Evolutionary conservation across 129 eudicot genomes (phyloP).

Genomic region (Saposhnikovia divaricata): DNA sequence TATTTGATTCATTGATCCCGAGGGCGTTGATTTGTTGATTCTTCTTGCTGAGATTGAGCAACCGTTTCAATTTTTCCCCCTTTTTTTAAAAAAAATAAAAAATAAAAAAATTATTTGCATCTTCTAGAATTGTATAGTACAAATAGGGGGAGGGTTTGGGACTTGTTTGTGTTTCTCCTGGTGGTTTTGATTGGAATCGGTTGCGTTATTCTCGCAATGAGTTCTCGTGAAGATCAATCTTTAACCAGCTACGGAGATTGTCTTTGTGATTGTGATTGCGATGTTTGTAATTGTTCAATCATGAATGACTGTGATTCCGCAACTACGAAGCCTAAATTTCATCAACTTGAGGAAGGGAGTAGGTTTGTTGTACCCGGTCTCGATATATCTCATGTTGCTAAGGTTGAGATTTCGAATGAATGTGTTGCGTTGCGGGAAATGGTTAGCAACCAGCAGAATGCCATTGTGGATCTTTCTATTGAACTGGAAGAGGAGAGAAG

Average conservation of each 20-base stretch:
- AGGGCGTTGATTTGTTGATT: slow-evolving; percentile 1
- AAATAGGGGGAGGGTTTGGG: slow-evolving; percentile 15
- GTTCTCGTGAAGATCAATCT: slow-evolving; percentile 30
- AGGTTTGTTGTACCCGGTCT: slow-evolving; percentile 53
- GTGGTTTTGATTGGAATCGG: not conserved
- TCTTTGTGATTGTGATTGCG: slow-evolving; percentile 54
- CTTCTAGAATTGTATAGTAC: not conserved
- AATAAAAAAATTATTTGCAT: not conserved
- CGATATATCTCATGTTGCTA: slow-evolving; percentile 50
- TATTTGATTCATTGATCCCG: not conserved
- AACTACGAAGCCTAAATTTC: slow-evolving; percentile 59
- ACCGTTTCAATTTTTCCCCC: not conserved
- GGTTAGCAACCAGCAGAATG: slow-evolving; percentile 61
- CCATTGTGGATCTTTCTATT: slow-evolving; percentile 49
- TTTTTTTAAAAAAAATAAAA: not conserved
- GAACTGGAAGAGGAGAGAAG: slow-evolving; percentile 86
- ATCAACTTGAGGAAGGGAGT: slow-evolving; percentile 37
- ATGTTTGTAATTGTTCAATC: not conserved
- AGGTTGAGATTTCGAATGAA: slow-evolving; percentile 74
- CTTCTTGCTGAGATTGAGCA: not conserved
- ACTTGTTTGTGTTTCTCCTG: slow-evolving; percentile 2
- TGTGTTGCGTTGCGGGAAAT: slow-evolving; percentile 60
- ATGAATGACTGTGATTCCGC: slow-evolving; percentile 37
- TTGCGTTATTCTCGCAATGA: slow-evolving; percentile 30
- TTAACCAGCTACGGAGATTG: slow-evolving; percentile 41